Conservation (phyloP, 208 protist species). For the Wallacemonas sp. region DNA sequence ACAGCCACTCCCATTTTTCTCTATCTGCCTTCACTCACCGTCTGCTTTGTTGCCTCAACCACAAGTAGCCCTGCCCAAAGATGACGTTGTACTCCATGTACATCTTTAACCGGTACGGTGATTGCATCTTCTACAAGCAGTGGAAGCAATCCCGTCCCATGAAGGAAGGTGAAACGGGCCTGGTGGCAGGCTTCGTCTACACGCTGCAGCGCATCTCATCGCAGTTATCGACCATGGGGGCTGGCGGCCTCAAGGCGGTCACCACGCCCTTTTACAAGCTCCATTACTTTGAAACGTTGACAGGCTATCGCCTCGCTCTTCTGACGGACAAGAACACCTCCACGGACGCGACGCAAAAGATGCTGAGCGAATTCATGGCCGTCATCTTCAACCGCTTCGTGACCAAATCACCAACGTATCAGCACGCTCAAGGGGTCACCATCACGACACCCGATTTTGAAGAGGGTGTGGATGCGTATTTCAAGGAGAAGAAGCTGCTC, state of each 20-base stretch:
- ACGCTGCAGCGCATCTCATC: slow-evolving; percentile 87
- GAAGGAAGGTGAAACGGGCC: slow-evolving; percentile 75
- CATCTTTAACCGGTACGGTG: slow-evolving; percentile 88
- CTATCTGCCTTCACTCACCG: no score
- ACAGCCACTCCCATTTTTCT: no score
- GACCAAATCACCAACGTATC: slow-evolving; percentile 69
- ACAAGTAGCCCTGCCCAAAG: no score
- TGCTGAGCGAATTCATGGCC: slow-evolving; percentile 63
- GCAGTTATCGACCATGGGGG: slow-evolving; percentile 61
- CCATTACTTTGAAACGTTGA: slow-evolving; percentile 88
- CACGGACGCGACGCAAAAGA: slow-evolving; percentile 45
- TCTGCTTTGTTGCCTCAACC: no score
- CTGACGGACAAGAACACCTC: slow-evolving; percentile 62
- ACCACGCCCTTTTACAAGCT: slow-evolving; percentile 87
- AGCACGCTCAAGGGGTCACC: slow-evolving; percentile 56
- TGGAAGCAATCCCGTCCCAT: slow-evolving; percentile 75
- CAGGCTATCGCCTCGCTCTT: slow-evolving; percentile 79
- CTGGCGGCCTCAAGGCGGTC: slow-evolving; percentile 64
- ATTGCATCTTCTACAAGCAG: slow-evolving; percentile 83
- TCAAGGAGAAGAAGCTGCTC: slow-evolving; percentile 49
- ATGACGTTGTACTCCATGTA: slow-evolving; percentile 89
- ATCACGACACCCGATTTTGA: slow-evolving; percentile 67
- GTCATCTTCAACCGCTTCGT: slow-evolving; percentile 60
- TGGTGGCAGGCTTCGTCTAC: slow-evolving; percentile 88
- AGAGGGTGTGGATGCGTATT: slow-evolving; percentile 57